phyloP scores from a whole-genome alignment of 257 asterid species.

The Striga asiatica region DNA sequence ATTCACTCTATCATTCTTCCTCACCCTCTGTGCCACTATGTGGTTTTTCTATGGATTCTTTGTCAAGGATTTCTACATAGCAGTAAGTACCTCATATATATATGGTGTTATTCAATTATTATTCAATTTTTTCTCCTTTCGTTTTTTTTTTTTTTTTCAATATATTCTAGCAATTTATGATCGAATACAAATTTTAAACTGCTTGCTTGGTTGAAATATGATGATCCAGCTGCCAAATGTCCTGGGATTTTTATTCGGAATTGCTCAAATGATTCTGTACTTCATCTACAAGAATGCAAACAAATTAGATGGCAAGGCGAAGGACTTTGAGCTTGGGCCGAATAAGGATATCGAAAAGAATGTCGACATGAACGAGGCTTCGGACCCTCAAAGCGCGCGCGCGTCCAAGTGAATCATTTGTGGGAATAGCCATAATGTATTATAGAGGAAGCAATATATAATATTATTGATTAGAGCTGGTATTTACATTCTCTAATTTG shows the following conservation, averaged over 20 bases:
- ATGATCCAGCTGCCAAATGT: conserved; percentile 52
- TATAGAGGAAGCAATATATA: neutral
- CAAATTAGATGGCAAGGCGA: conserved; percentile 11
- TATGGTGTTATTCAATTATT: too few relatives aligned
- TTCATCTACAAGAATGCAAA: conserved; percentile 41
- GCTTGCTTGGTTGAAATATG: neutral
- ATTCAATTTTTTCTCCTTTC: too few relatives aligned
- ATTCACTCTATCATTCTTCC: conserved; percentile 46
- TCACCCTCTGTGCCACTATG: conserved; percentile 45
- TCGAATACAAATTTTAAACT: neutral
- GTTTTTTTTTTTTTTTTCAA: neutral
- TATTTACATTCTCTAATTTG: too few relatives aligned
- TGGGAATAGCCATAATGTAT: too few relatives aligned
- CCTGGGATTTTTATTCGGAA: conserved; percentile 51
- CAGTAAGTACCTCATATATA: too few relatives aligned
- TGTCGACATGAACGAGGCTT: conserved; percentile 5
- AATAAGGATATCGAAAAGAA: conserved; percentile 18
- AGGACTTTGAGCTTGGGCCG: conserved; percentile 13
- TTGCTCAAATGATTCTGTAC: conserved; percentile 51
- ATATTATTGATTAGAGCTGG: too few relatives aligned
- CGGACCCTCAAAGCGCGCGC: neutral
- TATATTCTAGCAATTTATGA: too few relatives aligned
- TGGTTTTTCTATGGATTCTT: conserved; percentile 76
- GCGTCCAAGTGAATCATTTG: neutral
- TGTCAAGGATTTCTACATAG: conserved; percentile 46